Evolutionary conservation across 495 filamentous ascomycete genomes (phyloP), one percentile per base, ranked within the genome.

Genomic region (Neurospora cerealis): DNA sequence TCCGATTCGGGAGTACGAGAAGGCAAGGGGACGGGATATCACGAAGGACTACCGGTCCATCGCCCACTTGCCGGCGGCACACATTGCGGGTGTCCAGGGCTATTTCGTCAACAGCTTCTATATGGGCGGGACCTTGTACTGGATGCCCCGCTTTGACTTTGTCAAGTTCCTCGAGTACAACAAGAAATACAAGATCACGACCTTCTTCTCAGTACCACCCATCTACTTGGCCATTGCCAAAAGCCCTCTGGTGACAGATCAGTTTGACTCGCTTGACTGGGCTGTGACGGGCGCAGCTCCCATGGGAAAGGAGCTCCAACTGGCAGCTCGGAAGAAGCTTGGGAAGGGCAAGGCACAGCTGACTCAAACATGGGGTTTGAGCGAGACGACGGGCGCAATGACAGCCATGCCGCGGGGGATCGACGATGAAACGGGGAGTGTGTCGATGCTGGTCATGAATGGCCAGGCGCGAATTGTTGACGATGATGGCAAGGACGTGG

Each of bases 321-420:
- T 62, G 9, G 78, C 73, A 10, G 80, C 75, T 10, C 40, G 60
- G 69, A 77, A 71, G 54, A 82, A 80, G 69, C 37, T 86, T 71
- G 75, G 86, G 73, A 73, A 79, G 78, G 74, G 82, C 10, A 74
- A 73, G 77, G 74, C 86, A 80, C 70, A 75, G n/a, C 48, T 84
- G 24, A 88, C 86, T 71, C 93, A 94, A 78, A 91, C 90, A 0
- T 94, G 91, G 89, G 93, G 92, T 0, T 87, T 93, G 83, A 93
- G 90, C 32, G 91, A 93, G 86, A 85, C 83, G 32, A 79, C 79
- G 19, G 82, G 82, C 13, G 70, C 62, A 2, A 76, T 80, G 40
- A 83, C 80, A 0, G 10, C 72, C 3, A 73, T 77, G 19, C 77
- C 78, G 4, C n/a, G 72, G 5, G 77, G 70, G 1, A 60, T 28